Percentiles rank a stretch among this genome's conserved stretches.
These are phyloP conservation scores for Yamadazyma scolyti DNA, from an alignment of 805 yeast species.

Conservation along the genomic window DNA sequence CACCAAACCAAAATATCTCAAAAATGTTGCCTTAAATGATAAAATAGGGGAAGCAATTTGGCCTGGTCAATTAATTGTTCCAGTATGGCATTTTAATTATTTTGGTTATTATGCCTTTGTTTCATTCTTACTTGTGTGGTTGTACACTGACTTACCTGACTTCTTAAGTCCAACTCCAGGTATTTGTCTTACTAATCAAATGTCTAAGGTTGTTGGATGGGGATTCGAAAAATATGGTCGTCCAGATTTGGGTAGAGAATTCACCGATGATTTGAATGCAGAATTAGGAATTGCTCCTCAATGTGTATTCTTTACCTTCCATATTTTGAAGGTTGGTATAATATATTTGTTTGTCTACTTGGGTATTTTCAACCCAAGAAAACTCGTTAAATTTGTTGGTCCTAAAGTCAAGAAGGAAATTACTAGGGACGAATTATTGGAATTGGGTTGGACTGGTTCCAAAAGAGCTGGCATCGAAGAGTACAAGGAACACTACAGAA, in stretches of 20 bases:
- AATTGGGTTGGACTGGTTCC: conserved; percentile 94
- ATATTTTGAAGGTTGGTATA: conserved; percentile 55
- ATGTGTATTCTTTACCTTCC: conserved; percentile 67
- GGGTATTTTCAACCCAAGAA: conserved; percentile 76
- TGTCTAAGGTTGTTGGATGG: conserved; percentile 23
- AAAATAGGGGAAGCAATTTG: conserved; percentile 58
- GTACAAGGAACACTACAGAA: conserved; percentile 68
- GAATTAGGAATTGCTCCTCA: conserved; percentile 48
- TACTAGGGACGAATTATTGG: conserved; percentile 53
- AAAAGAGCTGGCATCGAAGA: conserved; percentile 67
- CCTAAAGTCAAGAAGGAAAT: conserved; percentile 26
- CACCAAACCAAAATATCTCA: conserved; percentile 38
- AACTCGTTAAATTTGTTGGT: conserved; percentile 28
- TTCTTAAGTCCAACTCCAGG: conserved; percentile 91
- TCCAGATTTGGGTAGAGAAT: conserved; percentile 39
- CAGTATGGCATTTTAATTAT: conserved; percentile 57
- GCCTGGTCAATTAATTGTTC: conserved; percentile 89
- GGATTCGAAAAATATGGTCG: conserved; percentile 32
- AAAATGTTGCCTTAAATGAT: conserved; percentile 43
- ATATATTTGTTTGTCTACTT: conserved; percentile 56
- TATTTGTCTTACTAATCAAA: conserved; percentile 65
- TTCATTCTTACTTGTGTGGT: conserved; percentile 58
- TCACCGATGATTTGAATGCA: conserved; percentile 46
- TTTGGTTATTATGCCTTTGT: conserved; percentile 39
- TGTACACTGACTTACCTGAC: conserved; percentile 92